Percentiles rank a stretch among this genome's conserved stretches.
Conservation (phyloP, 345 rosid species). For the Ceriops zippeliana region DNA sequence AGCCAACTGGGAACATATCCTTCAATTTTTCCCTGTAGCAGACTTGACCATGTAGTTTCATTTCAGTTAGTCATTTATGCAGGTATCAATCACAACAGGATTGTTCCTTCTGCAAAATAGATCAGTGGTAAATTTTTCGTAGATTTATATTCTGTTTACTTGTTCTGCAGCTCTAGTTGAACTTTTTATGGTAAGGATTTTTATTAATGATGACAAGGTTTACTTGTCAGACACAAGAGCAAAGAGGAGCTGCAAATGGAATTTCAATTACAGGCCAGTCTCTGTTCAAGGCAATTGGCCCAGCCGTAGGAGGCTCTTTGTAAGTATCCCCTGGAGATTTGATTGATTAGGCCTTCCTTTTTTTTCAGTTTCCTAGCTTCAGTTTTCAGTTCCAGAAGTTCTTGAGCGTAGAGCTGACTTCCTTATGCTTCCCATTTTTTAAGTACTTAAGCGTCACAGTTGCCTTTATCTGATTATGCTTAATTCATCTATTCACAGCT, state of each 20-base stretch:
- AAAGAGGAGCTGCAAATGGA: conserved; percentile 56
- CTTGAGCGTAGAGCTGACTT: no score
- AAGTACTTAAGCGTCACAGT: neutral
- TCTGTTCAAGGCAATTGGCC: conserved; percentile 51
- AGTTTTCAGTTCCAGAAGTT: neutral
- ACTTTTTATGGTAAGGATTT: neutral
- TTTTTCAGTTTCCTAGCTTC: neutral
- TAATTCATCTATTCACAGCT: conserved; percentile 27
- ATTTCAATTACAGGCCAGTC: conserved; percentile 50
- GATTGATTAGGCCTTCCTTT: neutral
- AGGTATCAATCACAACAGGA: conserved; percentile 52
- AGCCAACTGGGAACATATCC: no score
- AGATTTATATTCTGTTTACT: neutral
- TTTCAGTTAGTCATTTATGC: neutral
- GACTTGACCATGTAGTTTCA: neutral
- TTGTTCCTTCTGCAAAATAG: conserved; percentile 52
- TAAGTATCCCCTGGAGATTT: conserved; percentile 20
- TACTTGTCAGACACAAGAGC: conserved; percentile 36
- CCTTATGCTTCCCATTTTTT: no score
- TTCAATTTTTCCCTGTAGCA: neutral
- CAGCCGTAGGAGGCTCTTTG: conserved; percentile 50
- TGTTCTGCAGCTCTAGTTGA: neutral
- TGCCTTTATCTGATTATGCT: neutral
- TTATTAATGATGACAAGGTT: neutral
- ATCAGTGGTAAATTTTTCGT: conserved; percentile 40